Evolutionary conservation across 352 stramenopile species (phyloP).

Genomic region (Plasmopara halstedii): DNA sequence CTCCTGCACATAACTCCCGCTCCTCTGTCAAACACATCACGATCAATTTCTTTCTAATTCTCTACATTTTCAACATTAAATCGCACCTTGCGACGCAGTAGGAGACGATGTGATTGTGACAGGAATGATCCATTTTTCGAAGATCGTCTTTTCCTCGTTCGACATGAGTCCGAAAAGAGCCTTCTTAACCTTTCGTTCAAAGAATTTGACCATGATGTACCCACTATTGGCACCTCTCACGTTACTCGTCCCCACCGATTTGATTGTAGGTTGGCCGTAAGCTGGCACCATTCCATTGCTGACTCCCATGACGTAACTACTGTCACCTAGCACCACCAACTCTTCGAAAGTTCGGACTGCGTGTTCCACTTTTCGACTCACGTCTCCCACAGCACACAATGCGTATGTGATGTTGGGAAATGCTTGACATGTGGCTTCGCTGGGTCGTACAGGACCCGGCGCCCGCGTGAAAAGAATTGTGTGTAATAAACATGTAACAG

Average conservation of each 20-base stretch:
- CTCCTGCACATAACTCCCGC: slow-evolving; percentile 38
- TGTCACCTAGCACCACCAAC: slow-evolving; percentile 9
- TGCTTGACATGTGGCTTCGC: slow-evolving; percentile 63
- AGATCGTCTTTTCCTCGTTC: slow-evolving; percentile 81
- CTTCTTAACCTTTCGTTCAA: slow-evolving; percentile 76
- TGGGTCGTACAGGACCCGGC: slow-evolving; percentile 60
- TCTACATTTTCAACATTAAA: background rate
- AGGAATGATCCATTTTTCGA: slow-evolving; percentile 77
- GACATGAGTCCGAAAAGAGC: slow-evolving; percentile 78
- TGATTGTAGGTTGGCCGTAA: slow-evolving; percentile 18
- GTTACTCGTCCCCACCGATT: slow-evolving; percentile 7
- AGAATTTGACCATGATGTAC: slow-evolving; percentile 67
- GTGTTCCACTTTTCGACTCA: slow-evolving; percentile 71
- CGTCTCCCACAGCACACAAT: slow-evolving; percentile 66
- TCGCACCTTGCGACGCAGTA: slow-evolving; percentile 31
- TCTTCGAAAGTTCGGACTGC: slow-evolving; percentile 60
- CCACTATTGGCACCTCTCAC: slow-evolving; percentile 27
- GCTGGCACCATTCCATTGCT: slow-evolving; percentile 15
- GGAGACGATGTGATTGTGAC: slow-evolving; percentile 48
- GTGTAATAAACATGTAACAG: slow-evolving; percentile 61
- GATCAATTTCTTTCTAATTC: background rate
- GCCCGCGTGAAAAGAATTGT: slow-evolving; percentile 78
- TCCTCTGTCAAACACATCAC: slow-evolving; percentile 17
- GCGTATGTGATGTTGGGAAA: slow-evolving; percentile 76
- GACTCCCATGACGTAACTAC: slow-evolving; percentile 16